Base-by-base conservation (phyloP, 257 asterid species). In the Nemophila menziesii region DNA sequence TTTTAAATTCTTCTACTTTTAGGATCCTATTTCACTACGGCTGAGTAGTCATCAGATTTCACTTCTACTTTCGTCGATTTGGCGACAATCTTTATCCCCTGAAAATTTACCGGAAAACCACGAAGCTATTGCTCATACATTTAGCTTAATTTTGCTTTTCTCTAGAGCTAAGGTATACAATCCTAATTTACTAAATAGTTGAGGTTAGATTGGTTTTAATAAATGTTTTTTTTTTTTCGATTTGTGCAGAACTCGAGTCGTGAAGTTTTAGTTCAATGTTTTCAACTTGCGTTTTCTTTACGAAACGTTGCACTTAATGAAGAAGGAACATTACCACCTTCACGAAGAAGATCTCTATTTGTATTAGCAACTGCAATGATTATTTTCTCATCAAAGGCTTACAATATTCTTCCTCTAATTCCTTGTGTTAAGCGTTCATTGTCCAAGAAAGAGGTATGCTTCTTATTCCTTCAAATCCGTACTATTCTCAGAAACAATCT, bases 121-220 rank as follows among this genome's bases (percentile, higher is more conserved):
- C 39, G 97, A 83, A 71, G 97, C 97, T 51, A 89, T 89, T 62
- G 92, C 97, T 56, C 90, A 84, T 75, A 84, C 94, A 26, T 89
- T 67, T 71, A 73, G 95, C 79, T 58, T 89, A 68, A 67, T 89
- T 58, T 58, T 84, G 64, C 68, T 89, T 71, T 84, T 89, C 64
- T 72, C 97, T 62, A 67, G 84, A 48, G 83, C 92, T 16, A 89
- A 89, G 97, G 97, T 89, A 68, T 29, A 10, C 3, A 29, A 7
- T 29, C 12, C 36, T 4, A 26, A 26, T 4, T 10, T 5, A 29
- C 12, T 10, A 29, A 37, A 37, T 37, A 2, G 13, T 1, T 15
- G 5, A 36, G 42, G 12, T 29, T 15, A 37, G 42, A 37, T 37
- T 3, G 1, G 13, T 37, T 1, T 37, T 54, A 11, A 29, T 27